A percentile compares a stretch with the other conserved stretches of the same genome.
Evolutionary conservation across 371 early-diverging fungal genomes (phyloP).

Genomic region (Circinella minor): DNA sequence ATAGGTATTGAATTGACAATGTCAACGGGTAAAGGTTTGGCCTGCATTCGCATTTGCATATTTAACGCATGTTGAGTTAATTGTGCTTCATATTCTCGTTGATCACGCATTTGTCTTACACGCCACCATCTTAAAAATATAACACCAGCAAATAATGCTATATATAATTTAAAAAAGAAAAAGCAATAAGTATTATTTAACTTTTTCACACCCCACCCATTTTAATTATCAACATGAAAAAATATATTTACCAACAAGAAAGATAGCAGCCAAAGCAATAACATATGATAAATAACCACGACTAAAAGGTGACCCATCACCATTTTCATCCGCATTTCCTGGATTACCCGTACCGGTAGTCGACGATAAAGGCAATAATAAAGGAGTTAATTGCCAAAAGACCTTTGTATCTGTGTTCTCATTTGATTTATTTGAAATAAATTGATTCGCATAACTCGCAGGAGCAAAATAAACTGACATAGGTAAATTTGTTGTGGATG

Average conservation of each 20-base stretch:
- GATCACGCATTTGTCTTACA: conserved; percentile 32
- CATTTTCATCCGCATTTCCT: not conserved
- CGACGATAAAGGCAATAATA: not conserved
- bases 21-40: conserved; percentile 44
- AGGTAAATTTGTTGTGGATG: conserved; percentile 14
- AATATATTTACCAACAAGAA: conserved; percentile 41
- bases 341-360: not conserved
- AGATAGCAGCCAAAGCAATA: conserved; percentile 40
- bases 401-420: not conserved
- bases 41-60: conserved; percentile 31
- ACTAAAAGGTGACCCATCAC: conserved; percentile 17
- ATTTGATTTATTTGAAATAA: not conserved
- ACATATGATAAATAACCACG: conserved; percentile 47
- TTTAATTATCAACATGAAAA: not conserved
- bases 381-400: not conserved
- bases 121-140: conserved; percentile 52
- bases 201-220: not conserved
- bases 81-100: conserved; percentile 19
- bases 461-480: conserved; percentile 40
- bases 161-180: too few relatives aligned
- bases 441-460: conserved; percentile 19
- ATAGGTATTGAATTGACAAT: conserved; percentile 29
- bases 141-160: conserved; percentile 31
- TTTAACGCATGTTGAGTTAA: conserved; percentile 17
- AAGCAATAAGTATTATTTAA: too few relatives aligned